phyloP scores from a whole-genome alignment of 225 moss, liverwort and hornwort species.

The Climacium dendroides region DNA sequence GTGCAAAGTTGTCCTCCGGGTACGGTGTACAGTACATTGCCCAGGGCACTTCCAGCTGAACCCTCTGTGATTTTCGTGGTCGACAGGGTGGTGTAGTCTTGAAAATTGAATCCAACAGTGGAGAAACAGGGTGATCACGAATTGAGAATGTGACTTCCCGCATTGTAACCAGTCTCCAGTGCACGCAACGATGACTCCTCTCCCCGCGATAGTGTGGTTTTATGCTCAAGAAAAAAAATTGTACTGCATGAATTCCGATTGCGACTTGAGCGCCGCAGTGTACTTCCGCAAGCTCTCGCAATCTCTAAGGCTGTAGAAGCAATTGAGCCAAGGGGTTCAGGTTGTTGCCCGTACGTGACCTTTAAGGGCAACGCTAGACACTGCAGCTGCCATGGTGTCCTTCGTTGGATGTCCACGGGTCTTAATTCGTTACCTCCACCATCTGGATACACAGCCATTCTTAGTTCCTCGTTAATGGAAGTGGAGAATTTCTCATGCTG shows the following conservation, averaged over 20 bases:
- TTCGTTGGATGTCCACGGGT: neutral
- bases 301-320: neutral
- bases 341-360: neutral
- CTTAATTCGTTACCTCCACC: neutral
- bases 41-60: neutral
- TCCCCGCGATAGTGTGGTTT: neutral
- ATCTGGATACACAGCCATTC: neutral
- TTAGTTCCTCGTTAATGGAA: neutral
- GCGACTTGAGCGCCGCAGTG: neutral
- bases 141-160: neutral
- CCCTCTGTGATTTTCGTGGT: neutral
- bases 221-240: too few species aligned
- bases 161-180: neutral
- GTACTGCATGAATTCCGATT: neutral
- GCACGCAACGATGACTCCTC: neutral
- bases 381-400: neutral
- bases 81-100: neutral
- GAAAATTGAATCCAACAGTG: neutral
- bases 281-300: neutral
- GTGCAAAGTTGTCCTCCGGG: neutral
- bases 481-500: neutral
- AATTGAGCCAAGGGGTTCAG: neutral
- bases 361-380: neutral
- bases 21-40: too few species aligned
- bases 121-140: neutral